phyloP scores from a whole-genome alignment of 1,139 yeast genomes.

The Yamadazyma kanchanaburiensis region DNA sequence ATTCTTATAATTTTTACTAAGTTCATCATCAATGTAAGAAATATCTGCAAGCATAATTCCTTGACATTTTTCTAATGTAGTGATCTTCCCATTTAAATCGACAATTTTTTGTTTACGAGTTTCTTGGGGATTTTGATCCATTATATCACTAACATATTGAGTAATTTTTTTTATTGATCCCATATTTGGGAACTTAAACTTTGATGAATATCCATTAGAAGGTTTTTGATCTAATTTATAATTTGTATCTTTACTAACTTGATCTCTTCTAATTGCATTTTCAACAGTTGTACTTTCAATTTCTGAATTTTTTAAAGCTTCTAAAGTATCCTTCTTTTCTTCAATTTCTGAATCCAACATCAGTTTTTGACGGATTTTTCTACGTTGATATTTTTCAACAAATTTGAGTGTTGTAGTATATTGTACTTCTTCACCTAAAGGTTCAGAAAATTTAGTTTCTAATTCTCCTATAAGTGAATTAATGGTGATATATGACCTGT shows the following conservation, averaged over 20 bases:
- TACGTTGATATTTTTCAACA: slow-evolving; percentile 64
- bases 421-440: slow-evolving; percentile 78
- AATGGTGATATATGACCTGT: slow-evolving; percentile 64
- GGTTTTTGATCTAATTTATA: slow-evolving; percentile 22
- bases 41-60: slow-evolving; percentile 56
- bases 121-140: slow-evolving; percentile 68
- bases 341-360: slow-evolving; percentile 54
- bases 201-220: slow-evolving; percentile 3
- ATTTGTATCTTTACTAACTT: slow-evolving; percentile 22
- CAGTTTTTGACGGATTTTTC: slow-evolving; percentile 65
- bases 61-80: slow-evolving; percentile 54
- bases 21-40: slow-evolving; percentile 48
- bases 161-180: slow-evolving; percentile 49
- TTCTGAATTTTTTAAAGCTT: slow-evolving; percentile 39
- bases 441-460: slow-evolving; percentile 76
- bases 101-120: slow-evolving; percentile 57
- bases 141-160: slow-evolving; percentile 63
- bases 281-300: slow-evolving; percentile 38
- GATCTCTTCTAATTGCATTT: slow-evolving; percentile 24
- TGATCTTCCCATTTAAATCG: slow-evolving; percentile 50
- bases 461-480: slow-evolving; percentile 67
- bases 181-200: slow-evolving; percentile 15
- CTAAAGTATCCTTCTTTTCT: slow-evolving; percentile 41
- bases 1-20: slow-evolving; percentile 45
- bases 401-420: slow-evolving; percentile 66